Percentiles rank a stretch among this genome's conserved stretches.
Conservation (phyloP, 805 yeast species). For the Gaillardinia entomophila region DNA sequence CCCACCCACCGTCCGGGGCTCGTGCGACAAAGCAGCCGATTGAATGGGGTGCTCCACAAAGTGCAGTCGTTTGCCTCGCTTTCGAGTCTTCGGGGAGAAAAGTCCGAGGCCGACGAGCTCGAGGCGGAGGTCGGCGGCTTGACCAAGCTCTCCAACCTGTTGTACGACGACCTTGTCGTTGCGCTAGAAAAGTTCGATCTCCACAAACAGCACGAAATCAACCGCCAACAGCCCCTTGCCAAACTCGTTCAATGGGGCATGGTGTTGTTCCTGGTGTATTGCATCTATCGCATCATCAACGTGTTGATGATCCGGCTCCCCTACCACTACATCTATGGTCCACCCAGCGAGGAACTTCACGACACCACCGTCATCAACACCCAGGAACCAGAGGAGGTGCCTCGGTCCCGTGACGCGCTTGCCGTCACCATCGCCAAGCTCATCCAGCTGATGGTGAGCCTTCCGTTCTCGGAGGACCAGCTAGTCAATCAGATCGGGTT, state of each 20-base stretch:
- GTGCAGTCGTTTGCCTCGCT: constrained; percentile 38
- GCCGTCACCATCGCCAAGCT: constrained; percentile 44
- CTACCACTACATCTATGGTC: constrained; percentile 8
- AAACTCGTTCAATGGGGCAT: constrained; percentile 11
- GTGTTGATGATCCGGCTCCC: constrained; percentile 40
- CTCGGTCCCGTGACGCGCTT: constrained; percentile 36
- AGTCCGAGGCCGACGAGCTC: constrained; percentile 27
- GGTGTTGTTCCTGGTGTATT: constrained; percentile 38
- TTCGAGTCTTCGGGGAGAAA: constrained; percentile 9
- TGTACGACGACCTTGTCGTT: constrained; percentile 26
- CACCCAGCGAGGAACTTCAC: constrained; percentile 4
- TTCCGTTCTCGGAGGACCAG: constrained; percentile 31
- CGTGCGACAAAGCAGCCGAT: constrained; percentile 10
- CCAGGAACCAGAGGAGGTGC: constrained; percentile 1
- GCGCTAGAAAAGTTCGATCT: constrained; percentile 10
- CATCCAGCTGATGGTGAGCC: constrained; percentile 18
- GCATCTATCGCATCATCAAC: constrained; percentile 42
- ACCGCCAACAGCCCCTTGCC: constrained; percentile 1
- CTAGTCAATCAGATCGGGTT: constrained; percentile 44
- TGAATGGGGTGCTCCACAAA: constrained; percentile 28
- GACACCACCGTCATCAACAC: constrained; percentile 3
- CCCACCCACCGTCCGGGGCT: constrained; percentile 1
- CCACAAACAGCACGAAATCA: constrained; percentile 5
- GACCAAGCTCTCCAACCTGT: constrained; percentile 19
- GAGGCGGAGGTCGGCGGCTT: constrained; percentile 35